A percentile compares a stretch with the other conserved stretches of the same genome.
Conservation (phyloP, 1,284 basidiomycete genomes). For the Bjerkandera adusta region DNA sequence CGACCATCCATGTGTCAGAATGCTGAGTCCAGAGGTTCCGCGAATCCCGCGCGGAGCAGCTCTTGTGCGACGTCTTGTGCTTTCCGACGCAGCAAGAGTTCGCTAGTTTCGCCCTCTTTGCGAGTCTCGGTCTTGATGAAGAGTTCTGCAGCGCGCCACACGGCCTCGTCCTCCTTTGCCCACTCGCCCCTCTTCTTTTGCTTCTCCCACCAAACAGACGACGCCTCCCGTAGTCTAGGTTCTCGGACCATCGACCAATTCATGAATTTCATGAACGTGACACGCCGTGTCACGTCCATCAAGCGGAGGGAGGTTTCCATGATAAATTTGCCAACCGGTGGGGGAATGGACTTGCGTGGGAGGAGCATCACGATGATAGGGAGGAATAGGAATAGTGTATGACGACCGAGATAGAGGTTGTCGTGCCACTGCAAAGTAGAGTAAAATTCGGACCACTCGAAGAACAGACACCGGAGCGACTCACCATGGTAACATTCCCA, state of each 20-base stretch:
- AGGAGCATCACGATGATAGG: slow-evolving; percentile 50
- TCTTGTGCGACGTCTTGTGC: too few species aligned
- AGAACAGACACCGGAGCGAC: slow-evolving; percentile 19
- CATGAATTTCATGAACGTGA: slow-evolving; percentile 54
- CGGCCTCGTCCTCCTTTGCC: slow-evolving; percentile 43
- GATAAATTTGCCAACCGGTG: slow-evolving; percentile 2
- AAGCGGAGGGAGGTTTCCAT: not conserved
- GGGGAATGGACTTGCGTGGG: slow-evolving; percentile 27
- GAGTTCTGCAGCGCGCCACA: slow-evolving; percentile 51
- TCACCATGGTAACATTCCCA: slow-evolving; percentile 52
- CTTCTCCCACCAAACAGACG: slow-evolving; percentile 52
- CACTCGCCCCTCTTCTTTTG: slow-evolving; percentile 50
- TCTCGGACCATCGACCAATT: slow-evolving; percentile 53
- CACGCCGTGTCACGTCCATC: slow-evolving; percentile 21
- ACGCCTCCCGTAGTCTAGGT: slow-evolving; percentile 44
- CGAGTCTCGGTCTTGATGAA: slow-evolving; percentile 45
- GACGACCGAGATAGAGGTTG: slow-evolving; percentile 48
- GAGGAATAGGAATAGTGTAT: slow-evolving; percentile 55
- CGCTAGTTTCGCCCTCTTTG: too few species aligned
- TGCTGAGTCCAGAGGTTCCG: too few species aligned
- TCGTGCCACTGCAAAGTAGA: slow-evolving; percentile 59
- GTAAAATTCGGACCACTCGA: not conserved
- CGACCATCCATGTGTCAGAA: too few species aligned
- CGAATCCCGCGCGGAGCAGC: too few species aligned
- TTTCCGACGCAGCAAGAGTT: too few species aligned